Percentiles rank a stretch among this genome's conserved stretches.
These are phyloP conservation scores for Mycena sanguinolenta DNA, from an alignment of 768 basidiomycete species.

Conservation along the genomic window DNA sequence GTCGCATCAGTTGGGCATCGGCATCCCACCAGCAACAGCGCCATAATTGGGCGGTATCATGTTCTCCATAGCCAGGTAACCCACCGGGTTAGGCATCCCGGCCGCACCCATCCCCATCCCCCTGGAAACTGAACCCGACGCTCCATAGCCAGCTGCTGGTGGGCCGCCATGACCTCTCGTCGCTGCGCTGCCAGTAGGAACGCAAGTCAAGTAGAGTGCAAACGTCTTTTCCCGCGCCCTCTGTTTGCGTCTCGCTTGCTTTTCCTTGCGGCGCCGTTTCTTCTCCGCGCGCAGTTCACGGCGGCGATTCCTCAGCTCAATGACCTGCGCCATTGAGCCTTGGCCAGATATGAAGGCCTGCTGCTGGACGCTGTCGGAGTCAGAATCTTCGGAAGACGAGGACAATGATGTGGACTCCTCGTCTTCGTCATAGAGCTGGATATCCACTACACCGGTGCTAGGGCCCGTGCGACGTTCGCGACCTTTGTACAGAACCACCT, in stretches of 20 bases:
- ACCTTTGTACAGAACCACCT: constrained; percentile 84
- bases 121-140: constrained; percentile 32
- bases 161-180: no score
- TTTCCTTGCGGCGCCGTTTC: constrained; percentile 73
- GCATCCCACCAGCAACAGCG: constrained; percentile 24
- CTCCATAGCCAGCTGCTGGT: no score
- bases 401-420: constrained; percentile 53
- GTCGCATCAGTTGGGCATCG: constrained; percentile 24
- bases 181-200: constrained; percentile 45
- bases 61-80: background rate
- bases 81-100: constrained; percentile 18
- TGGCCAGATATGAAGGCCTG: constrained; percentile 37
- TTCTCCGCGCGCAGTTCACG: constrained; percentile 71
- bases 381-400: constrained; percentile 58
- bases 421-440: constrained; percentile 61
- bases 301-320: constrained; percentile 65
- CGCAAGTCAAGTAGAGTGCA: constrained; percentile 70
- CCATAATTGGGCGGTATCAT: background rate
- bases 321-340: constrained; percentile 52
- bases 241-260: constrained; percentile 69
- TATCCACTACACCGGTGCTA: constrained; percentile 66
- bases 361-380: constrained; percentile 55
- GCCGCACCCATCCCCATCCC: constrained; percentile 22
- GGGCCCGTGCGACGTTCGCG: constrained; percentile 82
- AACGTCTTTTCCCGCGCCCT: constrained; percentile 75